Evolutionary conservation across 2,329 filamentous ascomycete species (phyloP), one percentile per base, ranked within the genome.

Genomic region (Xylaria sp.): DNA sequence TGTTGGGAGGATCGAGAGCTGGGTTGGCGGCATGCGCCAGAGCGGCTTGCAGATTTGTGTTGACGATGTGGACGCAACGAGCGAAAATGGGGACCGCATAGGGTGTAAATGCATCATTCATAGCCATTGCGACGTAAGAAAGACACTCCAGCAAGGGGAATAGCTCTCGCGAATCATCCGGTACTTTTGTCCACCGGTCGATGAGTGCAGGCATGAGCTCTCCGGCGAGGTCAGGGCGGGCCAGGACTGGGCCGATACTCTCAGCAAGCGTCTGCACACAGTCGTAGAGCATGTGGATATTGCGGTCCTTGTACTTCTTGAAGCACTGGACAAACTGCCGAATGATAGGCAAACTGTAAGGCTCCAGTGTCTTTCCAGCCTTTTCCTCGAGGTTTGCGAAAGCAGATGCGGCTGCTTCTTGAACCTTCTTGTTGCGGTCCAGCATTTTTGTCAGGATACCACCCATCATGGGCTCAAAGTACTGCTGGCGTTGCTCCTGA

Each of bases 211-310:
- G 92, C 93, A 99, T 97, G 60, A 99, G 81, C 66, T 91, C 82
- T 63, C 89, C 83, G 47, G 92, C 86, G n/a, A 96, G 83, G 55
- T 92, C 84, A 5, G 89, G 89, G 62, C 85, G 82, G n/a, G 91
- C 89, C 65, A 99, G 80, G 39, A 89, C 85, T 5, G 88, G 86
- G 9, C 91, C 92, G 57, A 97, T 89, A 70, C 91, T 89, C 74
- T 99, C 94, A 2, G 94, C 94, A 59, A 99, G 80, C 0, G 94
- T 99, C 77, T 99, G 94, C 39, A 99, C 91, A 74, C 94, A 97
- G 76, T 99, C 94, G 77, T 99, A 99, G 39, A 99, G 84, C 57
- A 97, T 95, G 78, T 95, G 97, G 86, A 97, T 97, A 78, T 99
- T 99, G 70, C 91, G 88, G 75, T 97, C 93, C 81, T 99, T 97